Percentiles rank a stretch among this genome's conserved stretches.
These are phyloP conservation scores for Auricularia cornea DNA, from an alignment of 768 basidiomycete genomes.

Conservation along the genomic window DNA sequence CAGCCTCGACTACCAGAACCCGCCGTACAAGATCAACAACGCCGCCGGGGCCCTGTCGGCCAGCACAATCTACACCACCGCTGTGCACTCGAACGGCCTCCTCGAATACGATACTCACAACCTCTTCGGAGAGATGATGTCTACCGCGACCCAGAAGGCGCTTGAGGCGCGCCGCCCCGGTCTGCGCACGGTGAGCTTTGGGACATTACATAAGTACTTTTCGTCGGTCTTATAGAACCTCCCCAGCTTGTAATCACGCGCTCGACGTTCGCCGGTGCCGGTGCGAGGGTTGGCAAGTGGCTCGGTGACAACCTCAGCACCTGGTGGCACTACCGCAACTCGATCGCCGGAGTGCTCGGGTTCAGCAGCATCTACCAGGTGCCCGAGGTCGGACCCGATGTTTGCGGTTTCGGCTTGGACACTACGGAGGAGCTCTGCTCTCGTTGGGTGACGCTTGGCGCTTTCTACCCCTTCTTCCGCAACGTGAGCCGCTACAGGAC, in stretches of 20 bases:
- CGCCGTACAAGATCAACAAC: conserved; percentile 55
- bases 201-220: no score
- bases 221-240: not conserved
- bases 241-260: conserved; percentile 56
- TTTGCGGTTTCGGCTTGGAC: conserved; percentile 58
- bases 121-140: conserved; percentile 68
- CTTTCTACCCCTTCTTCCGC: conserved; percentile 74
- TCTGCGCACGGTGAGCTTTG: conserved; percentile 29
- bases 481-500: conserved; percentile 24
- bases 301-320: conserved; percentile 46
- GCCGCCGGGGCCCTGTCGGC: conserved; percentile 44
- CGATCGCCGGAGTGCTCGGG: conserved; percentile 59
- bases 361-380: conserved; percentile 58
- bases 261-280: conserved; percentile 65
- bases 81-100: conserved; percentile 49
- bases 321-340: conserved; percentile 51
- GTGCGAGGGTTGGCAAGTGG: conserved; percentile 63
- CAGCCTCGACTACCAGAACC: conserved; percentile 31
- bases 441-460: conserved; percentile 69
- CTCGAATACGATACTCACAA: conserved; percentile 38
- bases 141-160: conserved; percentile 47
- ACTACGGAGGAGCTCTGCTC: conserved; percentile 64
- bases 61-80: conserved; percentile 39
- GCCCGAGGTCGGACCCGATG: conserved; percentile 72
- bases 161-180: conserved; percentile 57